These are phyloP conservation scores for Lumnitzera littorea DNA, from an alignment of 345 rosid genomes.

Conservation along the genomic window DNA sequence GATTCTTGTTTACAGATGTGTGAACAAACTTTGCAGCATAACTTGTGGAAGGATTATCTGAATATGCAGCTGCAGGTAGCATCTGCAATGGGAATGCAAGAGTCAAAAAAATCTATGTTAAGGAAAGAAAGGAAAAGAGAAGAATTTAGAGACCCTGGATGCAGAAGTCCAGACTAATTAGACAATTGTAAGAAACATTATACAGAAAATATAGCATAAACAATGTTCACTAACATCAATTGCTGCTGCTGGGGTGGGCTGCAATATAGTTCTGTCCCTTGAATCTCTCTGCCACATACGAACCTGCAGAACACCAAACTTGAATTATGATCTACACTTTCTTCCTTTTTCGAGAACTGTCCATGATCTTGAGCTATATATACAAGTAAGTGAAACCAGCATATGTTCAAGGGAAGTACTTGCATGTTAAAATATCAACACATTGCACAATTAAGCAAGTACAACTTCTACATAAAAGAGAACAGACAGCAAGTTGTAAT, in stretches of 20 bases:
- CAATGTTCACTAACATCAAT: conserved; percentile 55
- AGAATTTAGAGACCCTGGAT: too few species aligned
- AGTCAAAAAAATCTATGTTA: conserved; percentile 5
- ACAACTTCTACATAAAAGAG: too few species aligned
- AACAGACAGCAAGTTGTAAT: too few species aligned
- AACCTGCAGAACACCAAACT: conserved; percentile 32
- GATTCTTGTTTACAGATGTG: conserved; percentile 87
- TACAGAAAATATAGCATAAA: conserved; percentile 7
- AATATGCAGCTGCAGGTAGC: conserved; percentile 80
- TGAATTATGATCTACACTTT: conserved; percentile 6
- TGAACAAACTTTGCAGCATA: conserved; percentile 96
- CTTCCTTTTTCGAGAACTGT: not conserved
- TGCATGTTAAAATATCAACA: too few species aligned
- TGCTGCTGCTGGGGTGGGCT: conserved; percentile 88
- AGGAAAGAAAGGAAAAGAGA: not conserved
- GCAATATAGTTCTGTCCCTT: conserved; percentile 69
- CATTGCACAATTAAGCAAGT: too few species aligned
- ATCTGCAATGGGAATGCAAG: conserved; percentile 41
- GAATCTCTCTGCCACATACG: conserved; percentile 85
- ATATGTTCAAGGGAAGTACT: too few species aligned
- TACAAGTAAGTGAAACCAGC: too few species aligned
- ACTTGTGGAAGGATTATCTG: conserved; percentile 95
- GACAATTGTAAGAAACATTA: too few species aligned
- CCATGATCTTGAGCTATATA: not conserved
- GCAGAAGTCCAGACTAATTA: too few species aligned